These are phyloP conservation scores for Mercurialis annua DNA, from an alignment of 345 rosid species.

Conservation along the genomic window DNA sequence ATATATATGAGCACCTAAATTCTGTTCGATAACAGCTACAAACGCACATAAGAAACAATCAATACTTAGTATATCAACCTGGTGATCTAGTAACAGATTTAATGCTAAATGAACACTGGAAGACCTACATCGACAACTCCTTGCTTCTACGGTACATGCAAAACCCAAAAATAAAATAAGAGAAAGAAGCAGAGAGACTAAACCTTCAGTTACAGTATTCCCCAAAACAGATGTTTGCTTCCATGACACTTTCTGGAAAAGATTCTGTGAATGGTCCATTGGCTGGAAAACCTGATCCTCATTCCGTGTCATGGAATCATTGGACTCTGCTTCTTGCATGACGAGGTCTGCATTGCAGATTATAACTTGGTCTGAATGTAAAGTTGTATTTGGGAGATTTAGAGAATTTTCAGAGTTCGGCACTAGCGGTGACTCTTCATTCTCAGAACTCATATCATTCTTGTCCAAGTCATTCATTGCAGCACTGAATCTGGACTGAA, in stretches of 20 bases:
- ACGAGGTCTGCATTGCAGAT: not conserved
- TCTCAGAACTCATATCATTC: not conserved
- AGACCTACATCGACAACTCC: not conserved
- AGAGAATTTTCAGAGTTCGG: not conserved
- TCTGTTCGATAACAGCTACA: slow-evolving; percentile 7
- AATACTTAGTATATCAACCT: too few species aligned
- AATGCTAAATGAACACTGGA: not conserved
- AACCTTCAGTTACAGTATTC: slow-evolving; percentile 10
- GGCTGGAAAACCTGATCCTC: not conserved
- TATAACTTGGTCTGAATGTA: not conserved
- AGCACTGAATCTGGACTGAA: not conserved
- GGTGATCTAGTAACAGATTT: not conserved
- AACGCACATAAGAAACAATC: not conserved
- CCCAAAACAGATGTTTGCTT: slow-evolving; percentile 2
- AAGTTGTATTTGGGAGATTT: not conserved
- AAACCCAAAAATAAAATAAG: not conserved
- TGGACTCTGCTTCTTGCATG: not conserved
- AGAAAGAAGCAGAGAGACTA: not conserved
- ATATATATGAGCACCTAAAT: not conserved
- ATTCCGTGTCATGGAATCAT: not conserved
- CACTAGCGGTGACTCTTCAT: not conserved
- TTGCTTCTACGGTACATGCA: too few species aligned
- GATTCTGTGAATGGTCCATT: not conserved
- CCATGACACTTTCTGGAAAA: not conserved
- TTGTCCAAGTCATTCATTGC: not conserved